Conservation (phyloP, 2,329 filamentous ascomycete species). For the Paracoccidioides brasiliensis region DNA sequence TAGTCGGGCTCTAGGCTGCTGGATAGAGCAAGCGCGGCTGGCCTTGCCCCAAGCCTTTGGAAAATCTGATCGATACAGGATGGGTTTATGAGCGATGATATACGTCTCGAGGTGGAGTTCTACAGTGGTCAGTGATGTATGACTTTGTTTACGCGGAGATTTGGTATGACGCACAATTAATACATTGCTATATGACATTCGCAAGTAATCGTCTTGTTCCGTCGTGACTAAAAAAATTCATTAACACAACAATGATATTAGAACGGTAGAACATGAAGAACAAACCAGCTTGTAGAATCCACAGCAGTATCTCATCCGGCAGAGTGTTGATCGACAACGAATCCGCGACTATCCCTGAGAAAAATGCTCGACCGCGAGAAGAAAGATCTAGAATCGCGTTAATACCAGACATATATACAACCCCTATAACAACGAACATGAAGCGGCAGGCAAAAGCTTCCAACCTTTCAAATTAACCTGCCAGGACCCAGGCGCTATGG, state of each 20-base stretch:
- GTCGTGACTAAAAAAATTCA: conserved; percentile 31
- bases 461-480: conserved; percentile 22
- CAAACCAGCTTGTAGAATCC: conserved; percentile 39
- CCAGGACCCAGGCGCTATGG: conserved; percentile 21
- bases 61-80: conserved; percentile 42
- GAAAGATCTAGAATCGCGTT: conserved; percentile 27
- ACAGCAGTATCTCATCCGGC: conserved; percentile 52
- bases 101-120: conserved; percentile 18
- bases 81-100: conserved; percentile 25
- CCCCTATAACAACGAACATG: background rate
- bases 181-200: conserved; percentile 46
- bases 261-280: background rate
- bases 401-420: background rate
- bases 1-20: conserved; percentile 17
- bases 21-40: conserved; percentile 31
- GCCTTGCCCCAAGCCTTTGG: conserved; percentile 41
- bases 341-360: conserved; percentile 49
- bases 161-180: conserved; percentile 35
- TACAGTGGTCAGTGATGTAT: conserved; percentile 14
- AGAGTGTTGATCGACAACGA: conserved; percentile 37
- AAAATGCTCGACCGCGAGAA: conserved; percentile 45
- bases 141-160: background rate
- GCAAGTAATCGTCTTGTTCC: conserved; percentile 44
- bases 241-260: background rate
- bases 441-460: conserved; percentile 5